Evolutionary conservation across 306 rosid species (phyloP).

Genomic region (Astragalus membranaceus): DNA sequence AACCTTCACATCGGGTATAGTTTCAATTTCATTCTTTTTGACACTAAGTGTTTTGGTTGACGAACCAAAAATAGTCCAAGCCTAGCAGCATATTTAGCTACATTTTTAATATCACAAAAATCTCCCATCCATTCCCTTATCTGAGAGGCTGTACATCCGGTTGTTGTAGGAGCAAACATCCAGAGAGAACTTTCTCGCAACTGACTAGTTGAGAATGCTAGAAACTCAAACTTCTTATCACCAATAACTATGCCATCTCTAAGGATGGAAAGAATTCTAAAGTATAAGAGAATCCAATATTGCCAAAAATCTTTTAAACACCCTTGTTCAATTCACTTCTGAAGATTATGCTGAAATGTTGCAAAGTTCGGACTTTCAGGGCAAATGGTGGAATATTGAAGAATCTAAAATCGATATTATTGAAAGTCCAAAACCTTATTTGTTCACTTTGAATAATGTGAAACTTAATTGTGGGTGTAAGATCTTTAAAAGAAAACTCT

Average conservation of each 20-base stretch:
- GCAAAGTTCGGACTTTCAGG: conserved; percentile 46
- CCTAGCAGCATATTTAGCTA: conserved; percentile 92
- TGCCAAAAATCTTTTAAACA: too few species aligned
- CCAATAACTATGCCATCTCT: conserved; percentile 61
- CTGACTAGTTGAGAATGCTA: conserved; percentile 89
- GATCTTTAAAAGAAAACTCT: conserved; percentile 38
- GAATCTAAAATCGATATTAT: conserved; percentile 40
- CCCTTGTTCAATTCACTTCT: conserved; percentile 5
- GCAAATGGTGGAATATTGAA: neutral
- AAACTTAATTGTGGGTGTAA: conserved; percentile 58
- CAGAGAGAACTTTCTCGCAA: conserved; percentile 70
- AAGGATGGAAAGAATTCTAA: conserved; percentile 60
- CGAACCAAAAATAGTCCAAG: conserved; percentile 85
- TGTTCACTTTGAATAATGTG: conserved; percentile 30
- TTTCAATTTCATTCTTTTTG: conserved; percentile 36
- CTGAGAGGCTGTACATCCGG: conserved; percentile 28
- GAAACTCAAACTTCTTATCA: conserved; percentile 69
- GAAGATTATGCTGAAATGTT: conserved; percentile 28
- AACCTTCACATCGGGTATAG: conserved; percentile 45
- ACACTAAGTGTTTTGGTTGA: conserved; percentile 73
- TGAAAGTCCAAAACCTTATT: conserved; percentile 35
- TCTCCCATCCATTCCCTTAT: conserved; percentile 74
- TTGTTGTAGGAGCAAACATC: conserved; percentile 74
- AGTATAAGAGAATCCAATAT: too few species aligned
- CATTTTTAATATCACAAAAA: conserved; percentile 60